Base-by-base conservation (phyloP, 805 yeast genomes). In the Saturnispora ahearnii region DNA sequence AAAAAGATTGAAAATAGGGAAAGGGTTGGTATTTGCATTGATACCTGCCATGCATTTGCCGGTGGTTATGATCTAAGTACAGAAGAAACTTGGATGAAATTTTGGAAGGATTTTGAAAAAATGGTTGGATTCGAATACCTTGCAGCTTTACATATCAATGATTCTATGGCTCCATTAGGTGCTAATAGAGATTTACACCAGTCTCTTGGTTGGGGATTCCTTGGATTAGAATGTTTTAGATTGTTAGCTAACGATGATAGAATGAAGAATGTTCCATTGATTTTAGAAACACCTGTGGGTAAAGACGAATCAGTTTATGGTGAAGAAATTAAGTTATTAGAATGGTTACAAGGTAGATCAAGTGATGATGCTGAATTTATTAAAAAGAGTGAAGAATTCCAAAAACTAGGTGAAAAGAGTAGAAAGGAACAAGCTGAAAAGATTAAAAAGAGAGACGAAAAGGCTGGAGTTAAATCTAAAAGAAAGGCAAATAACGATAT, bases 11-110 rank as follows among this genome's bases (percentile, higher is more conserved):
- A 88, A 1, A 78, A 89, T 60, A 90, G 90, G 64, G 62, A 68
- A 1, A 73, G 99, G 50, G 82, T 93, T n/a, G 98, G 99, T 4
- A 96, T 93, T 1, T 93, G 99, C 63, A 74, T 93, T 13, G 99
- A 93, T 64, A 93, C 98, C 0, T 93, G 99, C 63, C 99, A 93
- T 65, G 74, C 96, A 0, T 89, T 87, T 71, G 96, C 98, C 0
- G 96, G 98, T 1, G 99, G 99, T 1, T 90, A 87, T 63, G 97
- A 93, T 62, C 74, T 93, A 43, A 67, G 81, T n/a, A 74, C 75
- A 15, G 75, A 74, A 51, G 79, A 73, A 30, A 62, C 69, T 12
- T 86, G 81, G 67, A 71, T 73, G 9, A 66, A 68, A 41, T 90
- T 93, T 64, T 85, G 96, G 95, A 64, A 70, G 5, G 67, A 80